These are phyloP conservation scores for Neurospora sp. DNA, from an alignment of 495 filamentous ascomycete genomes.

Conservation along the genomic window DNA sequence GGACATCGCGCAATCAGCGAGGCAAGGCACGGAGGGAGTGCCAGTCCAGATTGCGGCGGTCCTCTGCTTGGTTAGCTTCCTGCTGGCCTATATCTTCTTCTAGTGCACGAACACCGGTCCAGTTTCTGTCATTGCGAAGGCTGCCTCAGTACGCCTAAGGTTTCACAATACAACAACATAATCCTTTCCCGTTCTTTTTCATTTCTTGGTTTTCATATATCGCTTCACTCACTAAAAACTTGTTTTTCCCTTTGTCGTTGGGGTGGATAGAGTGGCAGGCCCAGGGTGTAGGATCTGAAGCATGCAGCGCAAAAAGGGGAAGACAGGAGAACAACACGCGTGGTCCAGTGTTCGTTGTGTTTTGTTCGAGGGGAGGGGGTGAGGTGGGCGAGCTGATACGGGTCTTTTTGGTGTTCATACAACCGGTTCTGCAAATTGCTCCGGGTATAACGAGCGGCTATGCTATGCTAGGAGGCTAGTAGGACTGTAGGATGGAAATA, in stretches of 20 bases:
- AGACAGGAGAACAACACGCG: not conserved
- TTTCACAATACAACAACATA: not conserved
- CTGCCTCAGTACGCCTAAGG: not conserved
- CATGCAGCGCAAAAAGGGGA: not conserved
- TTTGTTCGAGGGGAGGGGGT: not conserved
- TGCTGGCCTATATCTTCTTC: slow-evolving; percentile 92
- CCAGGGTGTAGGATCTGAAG: not conserved
- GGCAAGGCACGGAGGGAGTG: slow-evolving; percentile 62
- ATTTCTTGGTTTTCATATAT: slow-evolving; percentile 4
- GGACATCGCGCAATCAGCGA: slow-evolving; percentile 42
- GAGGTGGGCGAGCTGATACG: not conserved
- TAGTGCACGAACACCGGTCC: slow-evolving; percentile 27
- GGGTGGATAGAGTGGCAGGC: not conserved
- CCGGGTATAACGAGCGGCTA: not conserved
- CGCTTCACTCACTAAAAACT: not conserved
- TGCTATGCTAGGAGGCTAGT: not conserved
- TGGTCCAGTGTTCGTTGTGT: not conserved
- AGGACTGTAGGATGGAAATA: not conserved
- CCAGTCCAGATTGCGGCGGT: slow-evolving; percentile 73
- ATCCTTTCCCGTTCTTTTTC: slow-evolving; percentile 1
- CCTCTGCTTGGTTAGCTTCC: slow-evolving; percentile 79
- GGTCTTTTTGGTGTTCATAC: not conserved
- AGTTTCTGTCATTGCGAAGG: not conserved
- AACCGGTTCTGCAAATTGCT: not conserved
- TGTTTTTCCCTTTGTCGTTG: not conserved